Conservation (phyloP, 352 stramenopile species). For the Phytopythium vexans region DNA sequence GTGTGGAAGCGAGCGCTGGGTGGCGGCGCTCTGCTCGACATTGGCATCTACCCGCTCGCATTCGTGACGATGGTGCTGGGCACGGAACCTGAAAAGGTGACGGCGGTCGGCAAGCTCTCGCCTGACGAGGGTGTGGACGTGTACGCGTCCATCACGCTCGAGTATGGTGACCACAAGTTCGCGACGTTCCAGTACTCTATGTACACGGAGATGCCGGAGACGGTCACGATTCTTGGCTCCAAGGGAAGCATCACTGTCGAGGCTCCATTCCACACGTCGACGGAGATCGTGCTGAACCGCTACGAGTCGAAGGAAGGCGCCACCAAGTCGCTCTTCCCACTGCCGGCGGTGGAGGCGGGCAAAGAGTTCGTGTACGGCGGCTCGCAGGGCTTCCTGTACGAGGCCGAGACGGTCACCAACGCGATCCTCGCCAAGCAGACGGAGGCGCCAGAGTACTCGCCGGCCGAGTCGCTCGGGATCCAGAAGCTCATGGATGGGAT, state of each 20-base stretch:
- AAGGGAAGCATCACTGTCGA: constrained; percentile 63
- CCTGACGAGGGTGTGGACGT: constrained; percentile 46
- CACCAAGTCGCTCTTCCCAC: constrained; percentile 37
- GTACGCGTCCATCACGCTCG: constrained; percentile 50
- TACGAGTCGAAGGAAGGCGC: constrained; percentile 18
- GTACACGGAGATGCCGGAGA: constrained; percentile 60
- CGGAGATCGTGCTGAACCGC: constrained; percentile 30
- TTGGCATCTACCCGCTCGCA: constrained; percentile 77
- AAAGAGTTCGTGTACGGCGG: constrained; percentile 53
- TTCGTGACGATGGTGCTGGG: constrained; percentile 70
- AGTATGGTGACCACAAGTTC: constrained; percentile 47
- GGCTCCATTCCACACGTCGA: constrained; percentile 45
- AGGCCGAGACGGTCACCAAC: constrained; percentile 58
- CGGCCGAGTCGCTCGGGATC: constrained; percentile 54
- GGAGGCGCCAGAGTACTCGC: constrained; percentile 45
- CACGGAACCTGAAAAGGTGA: constrained; percentile 41
- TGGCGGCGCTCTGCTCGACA: constrained; percentile 69
- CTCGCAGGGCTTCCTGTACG: constrained; percentile 67
- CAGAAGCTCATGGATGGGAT: constrained; percentile 66
- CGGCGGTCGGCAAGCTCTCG: constrained; percentile 41
- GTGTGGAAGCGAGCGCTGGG: constrained; percentile 71
- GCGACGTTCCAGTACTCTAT: constrained; percentile 58
- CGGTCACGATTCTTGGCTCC: constrained; percentile 61
- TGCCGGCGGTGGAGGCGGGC: constrained; percentile 22
- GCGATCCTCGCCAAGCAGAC: constrained; percentile 48